Base-by-base conservation (phyloP, 2,329 filamentous ascomycete species). In the Leptosphaerulina australis region DNA sequence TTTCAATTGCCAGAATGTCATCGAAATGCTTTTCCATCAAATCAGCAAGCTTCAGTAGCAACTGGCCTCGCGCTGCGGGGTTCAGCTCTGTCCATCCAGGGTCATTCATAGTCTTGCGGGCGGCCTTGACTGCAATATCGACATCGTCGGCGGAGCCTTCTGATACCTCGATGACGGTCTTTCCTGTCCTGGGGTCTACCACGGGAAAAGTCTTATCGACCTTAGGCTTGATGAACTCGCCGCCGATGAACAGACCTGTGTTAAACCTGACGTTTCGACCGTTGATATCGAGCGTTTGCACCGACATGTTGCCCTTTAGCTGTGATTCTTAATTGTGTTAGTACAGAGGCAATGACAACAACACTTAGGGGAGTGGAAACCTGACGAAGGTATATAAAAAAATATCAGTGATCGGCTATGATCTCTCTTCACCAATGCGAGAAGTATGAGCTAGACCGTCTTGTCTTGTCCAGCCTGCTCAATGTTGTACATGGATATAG, bases 221-320 rank as follows among this genome's bases (percentile, higher is more conserved):
- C 3, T 44, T 33, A 10, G 71, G 73, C 12, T 66, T 64, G 28
- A 76, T 71, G 60, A 75, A 77, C 59, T 77, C 68, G 54, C 75
- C 75, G 52, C 76, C 72, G 59, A 77, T 77, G 62, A 77, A 77
- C 34, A 78, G 59, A 10, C 76, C 74, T 2, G 68, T 73, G 24
- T 53, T 53, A n/a, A 53, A 10, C 33, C 48, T 44, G 34, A 53
- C 35, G 4, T 47, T 34, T 22, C 50, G 44, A 17, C 44, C 50
- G 8, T 53, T 53, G 36, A 51, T 46, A n/a, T 37, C 46, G 14
- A 51, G 37, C 7, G 48, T 41, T 38, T 51, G 48, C 18, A 46
- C 41, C 21, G 41, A 51, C 48, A 51, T 51, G 12, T 6, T 35
- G 20, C 2, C 21, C 14, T 7, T 5, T 21, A 4, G 9, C 7